A percentile compares a stretch with the other conserved stretches of the same genome.
These are phyloP conservation scores for Aspergillus fijiensis DNA, from an alignment of 2,329 filamentous ascomycete species.

Conservation along the genomic window DNA sequence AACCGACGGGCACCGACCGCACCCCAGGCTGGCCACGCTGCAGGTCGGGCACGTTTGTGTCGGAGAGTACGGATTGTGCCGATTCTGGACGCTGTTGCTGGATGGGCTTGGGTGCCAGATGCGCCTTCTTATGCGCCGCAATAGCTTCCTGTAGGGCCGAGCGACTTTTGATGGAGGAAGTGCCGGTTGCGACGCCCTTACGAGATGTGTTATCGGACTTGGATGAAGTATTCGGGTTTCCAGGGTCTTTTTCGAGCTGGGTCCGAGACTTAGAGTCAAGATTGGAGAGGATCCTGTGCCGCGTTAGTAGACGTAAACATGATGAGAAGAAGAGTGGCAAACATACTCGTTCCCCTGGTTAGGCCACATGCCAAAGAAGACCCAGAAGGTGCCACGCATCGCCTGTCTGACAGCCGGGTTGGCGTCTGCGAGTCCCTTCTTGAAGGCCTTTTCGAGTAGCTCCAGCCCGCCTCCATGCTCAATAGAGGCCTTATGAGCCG, in stretches of 20 bases:
- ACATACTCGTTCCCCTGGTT: conserved; percentile 70
- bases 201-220: conserved; percentile 20
- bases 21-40: conserved; percentile 44
- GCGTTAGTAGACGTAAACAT: conserved; percentile 25
- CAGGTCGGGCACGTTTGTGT: too few species aligned
- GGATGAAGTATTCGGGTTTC: conserved; percentile 58
- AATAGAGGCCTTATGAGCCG: conserved; percentile 72
- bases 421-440: conserved; percentile 81
- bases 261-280: conserved; percentile 77
- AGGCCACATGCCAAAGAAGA: conserved; percentile 74
- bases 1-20: conserved; percentile 37
- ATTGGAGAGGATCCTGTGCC: conserved; percentile 67
- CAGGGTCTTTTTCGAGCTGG: conserved; percentile 76
- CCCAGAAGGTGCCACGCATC: conserved; percentile 84
- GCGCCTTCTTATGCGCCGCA: conserved; percentile 72
- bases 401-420: conserved; percentile 88
- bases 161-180: conserved; percentile 28
- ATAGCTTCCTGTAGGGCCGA: conserved; percentile 76
- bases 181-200: conserved; percentile 19
- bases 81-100: conserved; percentile 57
- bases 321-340: conserved; percentile 1
- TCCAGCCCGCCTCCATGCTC: conserved; percentile 84
- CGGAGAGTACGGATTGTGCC: conserved; percentile 46
- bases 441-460: conserved; percentile 80
- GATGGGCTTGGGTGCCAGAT: conserved; percentile 38